Evolutionary conservation across 306 rosid genomes (phyloP), one percentile per base, ranked within the genome.

Genomic region (Glycyrrhiza uralensis): DNA sequence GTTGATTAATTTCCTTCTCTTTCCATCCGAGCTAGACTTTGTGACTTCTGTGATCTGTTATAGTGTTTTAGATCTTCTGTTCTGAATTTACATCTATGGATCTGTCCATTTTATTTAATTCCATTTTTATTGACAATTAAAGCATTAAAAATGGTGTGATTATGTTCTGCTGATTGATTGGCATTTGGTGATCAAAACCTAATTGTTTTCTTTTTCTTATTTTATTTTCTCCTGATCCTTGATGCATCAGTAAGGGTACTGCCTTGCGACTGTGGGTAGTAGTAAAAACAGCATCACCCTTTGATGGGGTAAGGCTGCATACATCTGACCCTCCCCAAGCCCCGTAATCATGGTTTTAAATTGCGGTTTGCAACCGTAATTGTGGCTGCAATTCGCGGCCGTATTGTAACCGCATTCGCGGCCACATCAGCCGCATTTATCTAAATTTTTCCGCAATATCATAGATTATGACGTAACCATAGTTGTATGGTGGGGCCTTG

Each of bases 61-160:
- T 55, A 9, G 8, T 55, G 32, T 42, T 67, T 51, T 7, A 2
- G 65, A 59, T 75, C 30, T 19, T 50, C 70, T 5, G 57, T 64
- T 64, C 79, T 41, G 58, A 75, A 52, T 62, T 54, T 79, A 65
- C 58, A 33, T 54, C 17, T 32, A 33, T 74, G 41, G 50, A 33
- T 71, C 32, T 66, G n/a, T 66, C 18, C 44, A 54, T 52, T 77
- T 66, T 42, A 45, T 55, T 64, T 47, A 38, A 6, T 45, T 58
- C 67, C 67, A 8, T 58, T 41, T 71, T 46, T 20, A 14, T 22
- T 29, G 10, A 55, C 60, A 64, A 62, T 62, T 33, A 65, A 78
- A 14, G 60, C 20, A 29, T 42, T 71, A 26, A 29, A 18, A 8
- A 2, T 50, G 72, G 71, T 66, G 14, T 55, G 13, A 49, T 71